Percentiles rank a stretch among this genome's conserved stretches.
Evolutionary conservation across 2,329 filamentous ascomycete genomes (phyloP).

Genomic region (Aspergillus puulaauensis): DNA sequence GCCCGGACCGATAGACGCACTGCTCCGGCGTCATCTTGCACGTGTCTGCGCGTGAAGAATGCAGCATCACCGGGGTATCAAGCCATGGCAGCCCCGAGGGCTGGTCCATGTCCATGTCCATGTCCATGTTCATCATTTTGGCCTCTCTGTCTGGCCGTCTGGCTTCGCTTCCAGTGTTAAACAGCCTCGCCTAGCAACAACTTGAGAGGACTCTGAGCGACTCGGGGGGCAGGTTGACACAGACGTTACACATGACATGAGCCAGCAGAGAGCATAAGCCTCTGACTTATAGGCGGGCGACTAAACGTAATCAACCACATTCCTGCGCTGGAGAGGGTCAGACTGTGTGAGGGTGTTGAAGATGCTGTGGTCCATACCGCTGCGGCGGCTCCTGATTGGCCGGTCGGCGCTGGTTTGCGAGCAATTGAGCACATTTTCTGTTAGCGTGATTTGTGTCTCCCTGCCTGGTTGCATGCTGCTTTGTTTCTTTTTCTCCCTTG

Average conservation of each 20-base stretch:
- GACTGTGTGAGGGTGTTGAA: background rate
- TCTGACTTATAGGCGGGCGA: background rate
- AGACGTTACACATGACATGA: too few relatives aligned
- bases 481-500: background rate
- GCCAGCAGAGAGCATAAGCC: background rate
- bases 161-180: background rate
- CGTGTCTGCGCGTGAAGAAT: constrained; percentile 28
- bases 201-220: too few relatives aligned
- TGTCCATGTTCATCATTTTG: background rate
- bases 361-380: background rate
- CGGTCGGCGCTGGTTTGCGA: constrained; percentile 15
- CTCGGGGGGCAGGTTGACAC: too few relatives aligned
- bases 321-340: too few relatives aligned
- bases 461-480: background rate
- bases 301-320: background rate
- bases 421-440: constrained; percentile 29
- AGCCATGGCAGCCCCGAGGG: constrained; percentile 27
- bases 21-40: constrained; percentile 31
- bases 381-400: constrained; percentile 13
- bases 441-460: background rate
- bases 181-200: too few relatives aligned
- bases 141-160: background rate
- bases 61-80: constrained; percentile 31
- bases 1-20: constrained; percentile 26
- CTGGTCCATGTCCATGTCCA: background rate